Evolutionary conservation across 176 grass and related monocot species (phyloP).

Genomic region (Metroxylon sagu): DNA sequence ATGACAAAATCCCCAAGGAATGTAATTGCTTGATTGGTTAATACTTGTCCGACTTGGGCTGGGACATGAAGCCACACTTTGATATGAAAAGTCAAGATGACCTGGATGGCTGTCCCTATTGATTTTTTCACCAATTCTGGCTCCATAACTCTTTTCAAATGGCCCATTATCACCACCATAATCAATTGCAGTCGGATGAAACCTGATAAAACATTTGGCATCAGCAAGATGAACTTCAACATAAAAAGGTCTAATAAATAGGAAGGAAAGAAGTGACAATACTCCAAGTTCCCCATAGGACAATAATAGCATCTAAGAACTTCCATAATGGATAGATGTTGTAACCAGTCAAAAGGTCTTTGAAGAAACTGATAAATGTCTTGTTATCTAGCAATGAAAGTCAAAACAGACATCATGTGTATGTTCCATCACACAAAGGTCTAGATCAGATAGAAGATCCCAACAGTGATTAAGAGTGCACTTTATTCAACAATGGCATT

Average conservation of each 20-base stretch:
- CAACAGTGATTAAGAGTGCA: no score
- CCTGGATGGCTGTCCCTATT: conserved; percentile 16
- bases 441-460: no score
- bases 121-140: conserved; percentile 22
- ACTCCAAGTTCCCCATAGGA: no score
- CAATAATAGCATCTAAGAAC: no score
- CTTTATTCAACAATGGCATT: no score
- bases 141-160: conserved; percentile 4
- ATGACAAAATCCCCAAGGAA: not conserved
- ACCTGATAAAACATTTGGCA: conserved; percentile 13
- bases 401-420: no score
- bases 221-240: not conserved
- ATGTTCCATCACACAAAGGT: no score
- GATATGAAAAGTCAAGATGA: not conserved
- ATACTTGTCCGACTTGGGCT: not conserved
- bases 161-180: conserved; percentile 27
- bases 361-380: no score
- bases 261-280: no score
- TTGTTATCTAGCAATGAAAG: no score
- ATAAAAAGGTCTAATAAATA: not conserved
- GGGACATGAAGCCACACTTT: conserved; percentile 3
- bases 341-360: no score
- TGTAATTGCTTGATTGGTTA: not conserved
- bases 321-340: no score
- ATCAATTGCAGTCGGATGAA: conserved; percentile 14